Base-by-base conservation (phyloP, 2,329 filamentous ascomycete species). In the Aspergillus carbonarius region DNA sequence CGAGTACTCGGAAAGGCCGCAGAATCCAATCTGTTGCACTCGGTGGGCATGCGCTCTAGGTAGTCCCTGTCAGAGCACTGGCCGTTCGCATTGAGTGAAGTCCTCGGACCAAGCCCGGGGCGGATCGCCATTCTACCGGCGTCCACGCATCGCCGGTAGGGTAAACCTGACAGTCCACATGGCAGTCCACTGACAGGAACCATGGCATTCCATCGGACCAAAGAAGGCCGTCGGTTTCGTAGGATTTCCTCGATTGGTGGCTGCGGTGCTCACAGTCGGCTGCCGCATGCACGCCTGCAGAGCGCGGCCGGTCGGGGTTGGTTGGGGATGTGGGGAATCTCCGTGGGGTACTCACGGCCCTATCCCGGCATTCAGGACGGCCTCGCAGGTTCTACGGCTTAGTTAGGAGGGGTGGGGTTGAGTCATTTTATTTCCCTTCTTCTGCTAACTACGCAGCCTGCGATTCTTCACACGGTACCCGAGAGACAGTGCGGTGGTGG, bases 301-400 rank as follows among this genome's bases (percentile, higher is more conserved):
- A 27, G 20, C 4, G 7, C 23, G 25, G 20, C 35, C 23, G 23
- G 10, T 39, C 15, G 50, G 50, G 50, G 35, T 53, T 27, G 17
- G 37, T 27, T 53, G 50, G 25, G 39, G 51, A 42, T 54, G 51
- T 42, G 51, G 51, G 51, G 51, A 54, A 54, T 39, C 39, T 54
- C 51, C 39, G 51, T 54, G 51, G 51, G 37, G 51, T 18, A 40
- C 7, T 40, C 9, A 27, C 27, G n/a, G 8, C 25, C 30, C 30
- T 32, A 10, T 32, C 30, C 30, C 30, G 30, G 8, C 30, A 32
- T 32, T 10, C 3, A 23, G 23, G 23, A 23, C 23, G n/a, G n/a
- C n/a, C 25, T 47, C 30, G 25, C 44, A 30, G 23, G 25, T 27
- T 47, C 44, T 13, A 48, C 13, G 15, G n/a, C 25, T 4, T 7